phyloP scores from a whole-genome alignment of 352 stramenopile genomes.

The Phytophthora pluvialis region DNA sequence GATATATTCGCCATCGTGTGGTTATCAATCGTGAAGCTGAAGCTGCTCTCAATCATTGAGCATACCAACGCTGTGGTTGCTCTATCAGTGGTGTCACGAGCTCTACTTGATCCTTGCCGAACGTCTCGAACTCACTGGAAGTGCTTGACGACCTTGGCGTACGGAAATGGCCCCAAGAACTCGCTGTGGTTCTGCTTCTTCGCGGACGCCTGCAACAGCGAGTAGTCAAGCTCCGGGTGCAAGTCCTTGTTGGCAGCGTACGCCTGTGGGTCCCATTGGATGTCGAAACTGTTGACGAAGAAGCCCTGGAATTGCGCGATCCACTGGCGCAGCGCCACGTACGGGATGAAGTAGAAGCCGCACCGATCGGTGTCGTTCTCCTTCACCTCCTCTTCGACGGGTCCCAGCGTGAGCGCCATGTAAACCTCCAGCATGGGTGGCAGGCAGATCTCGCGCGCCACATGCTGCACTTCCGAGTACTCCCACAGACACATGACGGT shows the following conservation, averaged over 20 bases:
- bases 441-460: slow-evolving; percentile 64
- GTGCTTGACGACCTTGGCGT: slow-evolving; percentile 63
- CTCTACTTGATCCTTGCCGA: slow-evolving; percentile 4
- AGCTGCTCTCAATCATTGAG: neutral
- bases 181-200: slow-evolving; percentile 74
- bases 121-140: slow-evolving; percentile 33
- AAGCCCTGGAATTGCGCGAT: slow-evolving; percentile 84
- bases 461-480: slow-evolving; percentile 57
- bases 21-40: neutral
- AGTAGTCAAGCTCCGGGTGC: slow-evolving; percentile 66
- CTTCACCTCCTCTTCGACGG: slow-evolving; percentile 58
- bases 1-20: too few species aligned
- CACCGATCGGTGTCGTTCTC: slow-evolving; percentile 82
- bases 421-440: slow-evolving; percentile 79
- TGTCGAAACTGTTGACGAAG: slow-evolving; percentile 86
- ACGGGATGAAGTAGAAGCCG: slow-evolving; percentile 87
- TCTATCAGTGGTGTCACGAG: neutral
- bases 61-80: neutral
- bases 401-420: slow-evolving; percentile 63
- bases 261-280: slow-evolving; percentile 74
- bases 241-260: slow-evolving; percentile 64
- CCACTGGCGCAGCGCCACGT: slow-evolving; percentile 75
- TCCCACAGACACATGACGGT: slow-evolving; percentile 87
- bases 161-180: slow-evolving; percentile 80
- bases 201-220: slow-evolving; percentile 66